These are phyloP conservation scores for Cadophora luteo-olivacea DNA, from an alignment of 2,329 filamentous ascomycete species.

Conservation along the genomic window DNA sequence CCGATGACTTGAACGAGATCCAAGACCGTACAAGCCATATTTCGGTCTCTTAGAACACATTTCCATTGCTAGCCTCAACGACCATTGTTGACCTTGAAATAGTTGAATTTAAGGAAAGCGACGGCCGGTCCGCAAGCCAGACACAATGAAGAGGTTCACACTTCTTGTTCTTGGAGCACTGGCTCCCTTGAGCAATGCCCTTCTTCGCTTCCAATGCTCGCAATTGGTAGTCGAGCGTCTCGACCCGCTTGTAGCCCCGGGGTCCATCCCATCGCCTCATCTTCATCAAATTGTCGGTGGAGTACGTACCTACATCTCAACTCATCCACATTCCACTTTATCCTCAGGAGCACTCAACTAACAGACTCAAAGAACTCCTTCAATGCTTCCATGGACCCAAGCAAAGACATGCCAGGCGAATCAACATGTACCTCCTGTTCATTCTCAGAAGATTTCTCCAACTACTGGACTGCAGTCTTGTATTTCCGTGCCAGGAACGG, in stretches of 20 bases:
- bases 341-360: neutral
- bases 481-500: slow-evolving; percentile 43
- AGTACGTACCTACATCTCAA: neutral
- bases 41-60: neutral
- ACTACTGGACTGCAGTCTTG: slow-evolving; percentile 44
- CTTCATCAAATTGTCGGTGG: slow-evolving; percentile 31
- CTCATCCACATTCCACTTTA: neutral
- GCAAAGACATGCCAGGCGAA: slow-evolving; percentile 38
- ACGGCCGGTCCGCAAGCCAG: neutral
- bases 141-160: slow-evolving; percentile 22
- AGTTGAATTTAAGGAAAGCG: neutral
- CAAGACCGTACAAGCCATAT: too few relatives aligned
- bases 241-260: slow-evolving; percentile 28
- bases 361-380: slow-evolving; percentile 44
- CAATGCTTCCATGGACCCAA: slow-evolving; percentile 48
- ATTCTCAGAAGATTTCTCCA: slow-evolving; percentile 46
- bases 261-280: slow-evolving; percentile 27
- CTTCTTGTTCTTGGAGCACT: slow-evolving; percentile 18
- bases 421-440: slow-evolving; percentile 44
- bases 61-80: neutral
- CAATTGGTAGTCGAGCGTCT: slow-evolving; percentile 29
- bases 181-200: slow-evolving; percentile 16
- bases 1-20: neutral
- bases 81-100: neutral
- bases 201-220: slow-evolving; percentile 32